phyloP scores from a whole-genome alignment of 1,284 basidiomycete genomes.

The Ustilago vetiveriae region DNA sequence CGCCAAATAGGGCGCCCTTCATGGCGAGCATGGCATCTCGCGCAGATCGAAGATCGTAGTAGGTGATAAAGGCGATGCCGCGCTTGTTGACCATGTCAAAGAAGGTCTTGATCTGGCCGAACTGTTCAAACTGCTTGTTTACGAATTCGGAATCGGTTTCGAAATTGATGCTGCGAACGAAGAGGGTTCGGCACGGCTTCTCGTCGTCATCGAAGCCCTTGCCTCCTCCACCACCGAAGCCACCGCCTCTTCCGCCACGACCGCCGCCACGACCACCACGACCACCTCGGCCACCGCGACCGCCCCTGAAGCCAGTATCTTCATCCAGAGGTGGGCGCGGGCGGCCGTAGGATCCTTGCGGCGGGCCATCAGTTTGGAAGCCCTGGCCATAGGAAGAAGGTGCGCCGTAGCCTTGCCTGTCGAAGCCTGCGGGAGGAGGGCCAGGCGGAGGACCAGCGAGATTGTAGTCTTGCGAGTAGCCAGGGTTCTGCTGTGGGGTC shows the following conservation, averaged over 20 bases:
- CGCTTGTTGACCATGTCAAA: slow-evolving; percentile 92
- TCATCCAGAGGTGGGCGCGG: slow-evolving; percentile 18
- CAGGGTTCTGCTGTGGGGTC: slow-evolving; percentile 12
- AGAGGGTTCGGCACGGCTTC: slow-evolving; percentile 90
- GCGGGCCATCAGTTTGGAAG: slow-evolving; percentile 13
- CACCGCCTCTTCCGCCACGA: slow-evolving; percentile 23
- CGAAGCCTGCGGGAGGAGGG: slow-evolving; percentile 14
- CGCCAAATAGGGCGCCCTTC: slow-evolving; percentile 40
- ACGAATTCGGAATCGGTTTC: slow-evolving; percentile 39
- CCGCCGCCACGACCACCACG: slow-evolving; percentile 24
- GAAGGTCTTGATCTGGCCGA: slow-evolving; percentile 94
- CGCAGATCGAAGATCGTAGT: slow-evolving; percentile 88
- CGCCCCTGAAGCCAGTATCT: slow-evolving; percentile 23
- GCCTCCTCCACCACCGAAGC: slow-evolving; percentile 23
- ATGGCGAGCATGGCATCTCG: slow-evolving; percentile 86
- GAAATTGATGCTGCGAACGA: slow-evolving; percentile 81
- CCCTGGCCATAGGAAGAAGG: slow-evolving; percentile 16
- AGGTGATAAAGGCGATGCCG: slow-evolving; percentile 97
- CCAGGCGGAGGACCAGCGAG: slow-evolving; percentile 1
- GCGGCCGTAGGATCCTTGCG: slow-evolving; percentile 17
- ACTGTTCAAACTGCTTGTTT: slow-evolving; percentile 85
- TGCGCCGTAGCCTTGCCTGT: slow-evolving; percentile 13
- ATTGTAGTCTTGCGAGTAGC: slow-evolving; percentile 23
- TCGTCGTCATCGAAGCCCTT: slow-evolving; percentile 72
- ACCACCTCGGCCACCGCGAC: slow-evolving; percentile 17